Evolutionary conservation across 768 basidiomycete genomes (phyloP).

Genomic region (Tricholomella constricta): DNA sequence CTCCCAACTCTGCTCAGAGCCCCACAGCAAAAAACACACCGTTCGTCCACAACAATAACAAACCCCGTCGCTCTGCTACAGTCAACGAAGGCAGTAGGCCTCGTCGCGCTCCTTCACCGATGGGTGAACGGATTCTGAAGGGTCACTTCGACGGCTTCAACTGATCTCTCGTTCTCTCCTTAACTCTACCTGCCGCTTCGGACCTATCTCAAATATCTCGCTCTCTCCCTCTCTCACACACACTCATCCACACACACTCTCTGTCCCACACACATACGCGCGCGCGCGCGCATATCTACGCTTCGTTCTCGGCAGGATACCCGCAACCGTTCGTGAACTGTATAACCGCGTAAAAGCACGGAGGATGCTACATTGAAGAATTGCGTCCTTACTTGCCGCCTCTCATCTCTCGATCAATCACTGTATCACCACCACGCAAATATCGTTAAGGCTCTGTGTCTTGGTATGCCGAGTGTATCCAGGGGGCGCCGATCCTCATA

Average conservation of each 20-base stretch:
- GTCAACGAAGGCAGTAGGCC: conserved; percentile 49
- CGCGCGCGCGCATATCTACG: too few relatives aligned
- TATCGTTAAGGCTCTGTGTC: not conserved
- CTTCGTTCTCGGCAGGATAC: conserved; percentile 37
- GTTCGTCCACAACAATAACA: conserved; percentile 34
- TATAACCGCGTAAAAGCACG: conserved; percentile 13
- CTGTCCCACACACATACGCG: too few relatives aligned
- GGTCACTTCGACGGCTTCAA: conserved; percentile 92
- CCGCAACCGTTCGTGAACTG: conserved; percentile 36
- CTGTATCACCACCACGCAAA: conserved; percentile 6
- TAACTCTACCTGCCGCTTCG: conserved; percentile 8
- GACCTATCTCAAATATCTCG: conserved; percentile 11
- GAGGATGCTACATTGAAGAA: not conserved
- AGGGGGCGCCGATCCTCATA: conserved; percentile 4
- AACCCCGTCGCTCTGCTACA: conserved; percentile 63
- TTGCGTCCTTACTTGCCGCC: not conserved
- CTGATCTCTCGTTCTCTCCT: conserved; percentile 34
- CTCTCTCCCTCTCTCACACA: not conserved
- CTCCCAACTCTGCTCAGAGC: conserved; percentile 55
- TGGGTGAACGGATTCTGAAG: conserved; percentile 90
- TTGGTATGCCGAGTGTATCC: conserved; percentile 2
- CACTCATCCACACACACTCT: too few relatives aligned
- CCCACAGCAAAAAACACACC: conserved; percentile 32
- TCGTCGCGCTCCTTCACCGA: conserved; percentile 77
- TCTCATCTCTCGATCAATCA: not conserved